Percentiles rank a stretch among this genome's conserved stretches.
phyloP scores from a whole-genome alignment of 2,329 filamentous ascomycete genomes.

The Paecilomyces sp. region DNA sequence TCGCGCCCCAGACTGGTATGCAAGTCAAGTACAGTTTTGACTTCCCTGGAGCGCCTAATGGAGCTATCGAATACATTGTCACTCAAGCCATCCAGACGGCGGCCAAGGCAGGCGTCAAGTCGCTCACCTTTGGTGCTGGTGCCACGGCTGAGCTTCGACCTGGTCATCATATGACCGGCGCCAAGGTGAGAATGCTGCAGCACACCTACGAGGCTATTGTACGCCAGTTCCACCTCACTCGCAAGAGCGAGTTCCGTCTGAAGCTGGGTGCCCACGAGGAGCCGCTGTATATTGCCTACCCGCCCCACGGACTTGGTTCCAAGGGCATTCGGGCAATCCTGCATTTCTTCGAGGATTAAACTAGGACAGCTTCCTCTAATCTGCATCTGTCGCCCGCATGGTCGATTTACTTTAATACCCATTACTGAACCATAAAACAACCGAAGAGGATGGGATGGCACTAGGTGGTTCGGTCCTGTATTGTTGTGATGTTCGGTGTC shows the following conservation, averaged over 20 bases:
- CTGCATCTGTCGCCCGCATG: background rate
- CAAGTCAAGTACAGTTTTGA: slow-evolving; percentile 96
- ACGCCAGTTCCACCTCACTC: slow-evolving; percentile 71
- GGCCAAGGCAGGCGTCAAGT: slow-evolving; percentile 51
- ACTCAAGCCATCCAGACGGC: slow-evolving; percentile 61
- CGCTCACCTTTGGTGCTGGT: slow-evolving; percentile 81
- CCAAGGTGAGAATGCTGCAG: slow-evolving; percentile 72
- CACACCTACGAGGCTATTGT: slow-evolving; percentile 76
- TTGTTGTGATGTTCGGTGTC: background rate
- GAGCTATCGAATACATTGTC: slow-evolving; percentile 78
- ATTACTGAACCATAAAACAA: background rate
- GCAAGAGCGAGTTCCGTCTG: slow-evolving; percentile 82
- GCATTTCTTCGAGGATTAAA: slow-evolving; percentile 71
- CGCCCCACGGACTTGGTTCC: slow-evolving; percentile 74
- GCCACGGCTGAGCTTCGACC: slow-evolving; percentile 67
- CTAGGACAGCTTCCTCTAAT: background rate
- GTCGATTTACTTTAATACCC: background rate
- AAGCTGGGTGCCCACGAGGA: slow-evolving; percentile 84
- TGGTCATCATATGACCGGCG: slow-evolving; percentile 73
- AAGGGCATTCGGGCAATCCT: slow-evolving; percentile 78
- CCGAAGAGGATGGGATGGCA: background rate
- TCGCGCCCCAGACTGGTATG: slow-evolving; percentile 75
- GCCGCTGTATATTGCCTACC: slow-evolving; percentile 83
- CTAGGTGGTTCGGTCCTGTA: background rate
- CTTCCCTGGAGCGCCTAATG: slow-evolving; percentile 79